Percentiles rank a stretch among this genome's conserved stretches.
Evolutionary conservation across 2,329 filamentous ascomycete genomes (phyloP).

Genomic region (Acrodontium crateriforme): DNA sequence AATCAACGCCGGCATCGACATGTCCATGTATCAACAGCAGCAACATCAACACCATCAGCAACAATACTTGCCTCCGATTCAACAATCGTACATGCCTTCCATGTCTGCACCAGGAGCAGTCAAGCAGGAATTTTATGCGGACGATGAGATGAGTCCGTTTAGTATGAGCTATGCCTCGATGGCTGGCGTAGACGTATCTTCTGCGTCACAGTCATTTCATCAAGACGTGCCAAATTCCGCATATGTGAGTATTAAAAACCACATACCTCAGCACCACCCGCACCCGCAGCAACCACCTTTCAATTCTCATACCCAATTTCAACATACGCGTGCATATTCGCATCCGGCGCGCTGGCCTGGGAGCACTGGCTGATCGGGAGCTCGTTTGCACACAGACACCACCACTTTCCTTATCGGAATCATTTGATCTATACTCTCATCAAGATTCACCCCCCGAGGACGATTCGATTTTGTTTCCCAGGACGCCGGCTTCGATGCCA

Average conservation of each 20-base stretch:
- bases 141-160: constrained; percentile 48
- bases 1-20: constrained; percentile 34
- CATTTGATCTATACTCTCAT: constrained; percentile 59
- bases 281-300: too few relatives aligned
- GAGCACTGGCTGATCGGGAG: constrained; percentile 16
- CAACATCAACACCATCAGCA: constrained; percentile 18
- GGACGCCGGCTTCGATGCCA: constrained; percentile 61
- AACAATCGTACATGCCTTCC: constrained; percentile 28
- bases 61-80: constrained; percentile 42
- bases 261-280: too few relatives aligned
- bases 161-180: constrained; percentile 57
- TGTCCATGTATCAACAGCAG: constrained; percentile 33
- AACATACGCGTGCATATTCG: too few relatives aligned
- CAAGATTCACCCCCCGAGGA: too few relatives aligned
- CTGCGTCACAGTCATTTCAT: too few relatives aligned
- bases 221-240: constrained; percentile 56
- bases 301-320: too few relatives aligned
- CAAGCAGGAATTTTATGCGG: constrained; percentile 51
- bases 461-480: too few relatives aligned
- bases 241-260: constrained; percentile 58
- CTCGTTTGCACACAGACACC: constrained; percentile 58
- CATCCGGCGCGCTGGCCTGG: constrained; percentile 13
- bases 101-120: constrained; percentile 33
- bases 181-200: constrained; percentile 49
- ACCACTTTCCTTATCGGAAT: constrained; percentile 61